Conservation (phyloP, 2,329 filamentous ascomycete species). For the Daldinia sp. region DNA sequence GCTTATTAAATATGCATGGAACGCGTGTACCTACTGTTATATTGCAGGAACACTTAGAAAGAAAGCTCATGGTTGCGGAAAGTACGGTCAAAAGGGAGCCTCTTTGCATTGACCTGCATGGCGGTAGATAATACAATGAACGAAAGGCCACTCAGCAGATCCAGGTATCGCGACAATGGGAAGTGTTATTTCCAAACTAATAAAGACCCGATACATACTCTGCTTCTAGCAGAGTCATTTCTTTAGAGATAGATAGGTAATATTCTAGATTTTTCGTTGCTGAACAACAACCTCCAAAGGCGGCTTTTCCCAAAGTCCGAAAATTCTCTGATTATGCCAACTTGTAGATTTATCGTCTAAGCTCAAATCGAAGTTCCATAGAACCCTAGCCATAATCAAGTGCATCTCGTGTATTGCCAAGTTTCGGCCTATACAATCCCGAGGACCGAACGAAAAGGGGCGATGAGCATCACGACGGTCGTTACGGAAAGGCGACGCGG, state of each 20-base stretch:
- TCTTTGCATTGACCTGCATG: too few species aligned
- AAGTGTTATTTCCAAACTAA: too few species aligned
- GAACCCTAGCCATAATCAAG: constrained; percentile 40
- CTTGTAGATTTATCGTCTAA: constrained; percentile 35
- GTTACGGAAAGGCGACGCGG: constrained; percentile 39
- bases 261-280: constrained; percentile 10
- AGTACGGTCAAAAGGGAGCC: too few species aligned
- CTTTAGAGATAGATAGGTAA: too few species aligned
- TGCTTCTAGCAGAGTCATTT: too few species aligned
- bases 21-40: too few species aligned
- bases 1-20: background rate
- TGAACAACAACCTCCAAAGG: constrained; percentile 35
- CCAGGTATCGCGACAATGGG: too few species aligned
- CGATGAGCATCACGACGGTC: constrained; percentile 41
- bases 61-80: too few species aligned
- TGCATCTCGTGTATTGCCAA: constrained; percentile 41
- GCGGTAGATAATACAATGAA: too few species aligned
- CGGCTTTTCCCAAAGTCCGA: constrained; percentile 41
- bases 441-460: constrained; percentile 32
- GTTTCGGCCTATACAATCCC: constrained; percentile 6
- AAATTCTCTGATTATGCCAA: constrained; percentile 41
- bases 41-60: too few species aligned
- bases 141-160: too few species aligned
- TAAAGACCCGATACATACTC: too few species aligned
- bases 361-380: constrained; percentile 42